These are phyloP conservation scores for Lycium barbarum DNA, from an alignment of 257 asterid species.

Conservation along the genomic window DNA sequence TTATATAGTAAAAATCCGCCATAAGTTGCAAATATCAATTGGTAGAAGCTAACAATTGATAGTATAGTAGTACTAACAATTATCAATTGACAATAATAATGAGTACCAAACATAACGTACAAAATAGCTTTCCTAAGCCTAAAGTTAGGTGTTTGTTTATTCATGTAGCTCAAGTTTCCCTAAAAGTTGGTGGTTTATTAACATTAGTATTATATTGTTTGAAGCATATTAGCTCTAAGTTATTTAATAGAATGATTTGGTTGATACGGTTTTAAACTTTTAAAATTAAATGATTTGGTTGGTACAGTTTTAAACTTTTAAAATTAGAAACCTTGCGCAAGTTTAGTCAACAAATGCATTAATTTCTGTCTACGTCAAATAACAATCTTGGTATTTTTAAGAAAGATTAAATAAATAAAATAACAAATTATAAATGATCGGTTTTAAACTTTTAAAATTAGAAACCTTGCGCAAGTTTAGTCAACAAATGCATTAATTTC, in stretches of 20 bases:
- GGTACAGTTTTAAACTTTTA: not conserved
- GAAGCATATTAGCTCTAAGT: slow-evolving; percentile 21
- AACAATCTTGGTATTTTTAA: slow-evolving; percentile 26
- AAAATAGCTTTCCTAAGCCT: slow-evolving; percentile 23
- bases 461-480: not conserved
- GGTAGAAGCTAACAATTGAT: not conserved
- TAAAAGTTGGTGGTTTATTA: not conserved
- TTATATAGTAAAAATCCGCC: not conserved
- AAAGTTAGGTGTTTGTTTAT: slow-evolving; percentile 22
- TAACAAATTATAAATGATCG: not conserved
- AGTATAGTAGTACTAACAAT: not conserved
- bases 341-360: slow-evolving; percentile 24
- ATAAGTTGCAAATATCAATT: not conserved
- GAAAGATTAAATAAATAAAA: not conserved
- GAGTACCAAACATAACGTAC: not conserved
- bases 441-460: not conserved
- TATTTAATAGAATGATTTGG: slow-evolving; percentile 22
- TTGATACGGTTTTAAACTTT: not conserved
- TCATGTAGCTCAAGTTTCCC: not conserved
- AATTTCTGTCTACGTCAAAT: slow-evolving; percentile 6
- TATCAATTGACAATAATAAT: not conserved
- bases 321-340: not conserved
- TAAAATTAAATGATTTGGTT: slow-evolving; percentile 13
- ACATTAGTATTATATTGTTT: not conserved
- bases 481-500: slow-evolving; percentile 16